Conservation (phyloP, 225 moss, liverwort and hornwort genomes). For the Antitrichia curtipendula region DNA sequence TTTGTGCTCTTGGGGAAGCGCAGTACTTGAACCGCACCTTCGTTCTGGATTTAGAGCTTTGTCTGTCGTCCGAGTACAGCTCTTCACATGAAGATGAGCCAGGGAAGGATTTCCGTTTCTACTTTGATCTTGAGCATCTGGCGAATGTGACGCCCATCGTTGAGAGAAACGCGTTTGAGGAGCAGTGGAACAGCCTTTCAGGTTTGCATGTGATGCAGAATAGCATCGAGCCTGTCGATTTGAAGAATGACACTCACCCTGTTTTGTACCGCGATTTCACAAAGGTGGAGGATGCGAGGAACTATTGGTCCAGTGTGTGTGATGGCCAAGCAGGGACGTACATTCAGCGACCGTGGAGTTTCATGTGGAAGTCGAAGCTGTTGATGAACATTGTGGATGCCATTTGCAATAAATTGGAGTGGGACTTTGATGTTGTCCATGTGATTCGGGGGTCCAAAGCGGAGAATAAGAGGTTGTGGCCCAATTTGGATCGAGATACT, state of each 20-base stretch:
- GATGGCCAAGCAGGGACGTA: conserved; percentile 69
- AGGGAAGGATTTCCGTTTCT: conserved; percentile 81
- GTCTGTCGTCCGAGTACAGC: conserved; percentile 52
- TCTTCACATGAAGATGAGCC: conserved; percentile 23
- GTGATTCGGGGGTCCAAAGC: conserved; percentile 73
- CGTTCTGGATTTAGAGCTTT: conserved; percentile 74
- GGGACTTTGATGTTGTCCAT: conserved; percentile 86
- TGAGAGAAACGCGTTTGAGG: conserved; percentile 37
- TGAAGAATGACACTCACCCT: conserved; percentile 19
- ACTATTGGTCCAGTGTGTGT: conserved; percentile 81
- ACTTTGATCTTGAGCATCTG: conserved; percentile 76
- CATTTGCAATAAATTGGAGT: conserved; percentile 77
- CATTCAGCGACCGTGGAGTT: conserved; percentile 61
- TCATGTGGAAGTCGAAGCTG: conserved; percentile 81
- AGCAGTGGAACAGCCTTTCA: conserved; percentile 29
- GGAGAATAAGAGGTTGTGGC: conserved; percentile 54
- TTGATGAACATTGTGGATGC: conserved; percentile 75
- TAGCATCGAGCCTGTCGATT: conserved; percentile 28
- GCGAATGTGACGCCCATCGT: conserved; percentile 20
- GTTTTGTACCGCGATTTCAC: conserved; percentile 54
- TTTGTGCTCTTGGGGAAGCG: conserved; percentile 85
- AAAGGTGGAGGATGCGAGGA: conserved; percentile 13
- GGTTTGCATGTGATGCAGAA: conserved; percentile 25
- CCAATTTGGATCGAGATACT: conserved; percentile 63
- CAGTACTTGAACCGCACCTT: conserved; percentile 68